These are phyloP conservation scores for Thuidium tamariscinum DNA, from an alignment of 225 moss, liverwort and hornwort species.

Conservation along the genomic window DNA sequence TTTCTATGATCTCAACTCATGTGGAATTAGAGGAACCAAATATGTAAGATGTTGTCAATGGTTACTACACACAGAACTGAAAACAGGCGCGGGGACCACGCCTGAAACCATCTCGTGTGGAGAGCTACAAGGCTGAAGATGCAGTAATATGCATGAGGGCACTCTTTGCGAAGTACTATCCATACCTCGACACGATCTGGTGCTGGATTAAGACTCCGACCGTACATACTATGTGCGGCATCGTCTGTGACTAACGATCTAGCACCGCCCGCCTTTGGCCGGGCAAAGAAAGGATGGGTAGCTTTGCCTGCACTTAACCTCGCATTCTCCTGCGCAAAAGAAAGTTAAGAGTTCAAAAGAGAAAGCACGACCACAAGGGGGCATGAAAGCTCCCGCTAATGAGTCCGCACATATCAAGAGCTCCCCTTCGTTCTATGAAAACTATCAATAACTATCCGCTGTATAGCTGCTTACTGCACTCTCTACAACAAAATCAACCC, in stretches of 20 bases:
- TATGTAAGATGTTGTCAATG: background rate
- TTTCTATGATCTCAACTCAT: background rate
- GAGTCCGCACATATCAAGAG: background rate
- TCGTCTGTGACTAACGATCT: slow-evolving; percentile 18
- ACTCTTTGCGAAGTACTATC: background rate
- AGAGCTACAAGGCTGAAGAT: background rate
- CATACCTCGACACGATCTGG: slow-evolving; percentile 7
- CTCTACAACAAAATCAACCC: background rate
- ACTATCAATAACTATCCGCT: background rate
- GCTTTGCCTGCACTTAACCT: slow-evolving; percentile 61
- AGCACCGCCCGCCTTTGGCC: slow-evolving; percentile 33
- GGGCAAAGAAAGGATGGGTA: slow-evolving; percentile 58
- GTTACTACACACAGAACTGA: background rate
- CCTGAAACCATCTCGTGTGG: background rate
- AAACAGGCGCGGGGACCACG: background rate
- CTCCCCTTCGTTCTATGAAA: background rate
- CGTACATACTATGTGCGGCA: background rate
- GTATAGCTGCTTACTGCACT: background rate
- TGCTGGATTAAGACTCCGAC: background rate
- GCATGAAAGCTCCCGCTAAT: background rate
- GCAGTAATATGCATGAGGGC: background rate
- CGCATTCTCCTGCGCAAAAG: slow-evolving; percentile 30
- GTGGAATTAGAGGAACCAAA: background rate
- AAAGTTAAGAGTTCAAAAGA: background rate
- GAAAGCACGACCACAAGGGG: background rate